Conservation (phyloP, 768 basidiomycete species). For the Cystofilobasidium ferigula region DNA sequence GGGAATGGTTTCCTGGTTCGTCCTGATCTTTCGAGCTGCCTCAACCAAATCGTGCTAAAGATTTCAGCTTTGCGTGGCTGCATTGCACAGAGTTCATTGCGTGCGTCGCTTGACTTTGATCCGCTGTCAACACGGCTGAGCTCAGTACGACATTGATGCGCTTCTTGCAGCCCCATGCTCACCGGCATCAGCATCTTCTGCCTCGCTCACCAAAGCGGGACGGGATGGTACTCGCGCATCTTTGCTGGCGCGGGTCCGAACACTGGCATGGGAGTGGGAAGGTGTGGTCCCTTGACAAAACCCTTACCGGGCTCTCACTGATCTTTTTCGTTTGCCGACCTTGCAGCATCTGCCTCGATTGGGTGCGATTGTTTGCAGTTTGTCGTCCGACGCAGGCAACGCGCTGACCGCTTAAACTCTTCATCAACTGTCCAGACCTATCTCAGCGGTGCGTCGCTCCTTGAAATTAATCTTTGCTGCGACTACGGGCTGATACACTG, state of each 20-base stretch:
- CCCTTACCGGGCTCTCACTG: too few species aligned
- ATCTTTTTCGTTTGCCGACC: too few species aligned
- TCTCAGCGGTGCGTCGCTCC: too few species aligned
- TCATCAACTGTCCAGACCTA: too few species aligned
- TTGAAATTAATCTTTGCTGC: background rate
- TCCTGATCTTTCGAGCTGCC: background rate
- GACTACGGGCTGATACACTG: too few species aligned
- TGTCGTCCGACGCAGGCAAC: background rate
- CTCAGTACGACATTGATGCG: too few species aligned
- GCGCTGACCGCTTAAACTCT: too few species aligned
- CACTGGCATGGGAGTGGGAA: slow-evolving; percentile 36
- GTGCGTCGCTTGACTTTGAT: too few species aligned
- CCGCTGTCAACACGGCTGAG: too few species aligned
- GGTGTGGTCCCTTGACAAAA: too few species aligned
- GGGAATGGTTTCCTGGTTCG: slow-evolving; percentile 17
- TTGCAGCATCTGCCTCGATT: slow-evolving; percentile 26
- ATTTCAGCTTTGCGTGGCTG: too few species aligned
- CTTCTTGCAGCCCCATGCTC: slow-evolving; percentile 2
- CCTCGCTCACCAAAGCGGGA: slow-evolving; percentile 31
- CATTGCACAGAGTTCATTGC: slow-evolving; percentile 19
- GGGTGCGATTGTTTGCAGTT: background rate
- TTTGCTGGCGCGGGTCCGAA: slow-evolving; percentile 40
- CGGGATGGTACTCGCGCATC: slow-evolving; percentile 26
- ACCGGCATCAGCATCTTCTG: slow-evolving; percentile 38
- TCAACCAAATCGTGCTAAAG: too few species aligned